Evolutionary conservation across 1,139 yeast genomes (phyloP).

Genomic region (Saccharomyces hybrid): DNA sequence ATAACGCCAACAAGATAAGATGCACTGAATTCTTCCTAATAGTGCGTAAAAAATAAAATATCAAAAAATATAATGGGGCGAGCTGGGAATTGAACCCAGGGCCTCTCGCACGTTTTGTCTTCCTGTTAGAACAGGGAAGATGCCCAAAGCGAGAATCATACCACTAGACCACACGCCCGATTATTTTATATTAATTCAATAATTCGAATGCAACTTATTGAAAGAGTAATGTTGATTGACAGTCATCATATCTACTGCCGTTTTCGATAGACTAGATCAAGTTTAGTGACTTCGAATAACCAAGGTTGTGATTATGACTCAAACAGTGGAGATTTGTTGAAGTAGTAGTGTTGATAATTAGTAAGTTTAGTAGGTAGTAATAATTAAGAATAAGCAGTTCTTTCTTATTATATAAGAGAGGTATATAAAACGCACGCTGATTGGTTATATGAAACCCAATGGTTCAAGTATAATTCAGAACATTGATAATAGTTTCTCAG

Average conservation of each 20-base stretch:
- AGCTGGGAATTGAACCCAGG: conserved; percentile 30
- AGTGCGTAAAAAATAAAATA: background rate
- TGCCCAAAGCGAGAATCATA: conserved; percentile 9
- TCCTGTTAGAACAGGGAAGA: background rate
- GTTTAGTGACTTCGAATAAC: background rate
- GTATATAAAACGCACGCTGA: too few species aligned
- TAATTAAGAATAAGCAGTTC: too few species aligned
- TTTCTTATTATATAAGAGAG: too few species aligned
- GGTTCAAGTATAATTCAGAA: too few species aligned
- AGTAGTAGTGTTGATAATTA: background rate
- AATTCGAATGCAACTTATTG: background rate
- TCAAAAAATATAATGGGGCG: conserved; percentile 19
- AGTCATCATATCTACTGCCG: background rate
- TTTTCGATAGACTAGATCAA: background rate
- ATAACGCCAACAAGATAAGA: background rate
- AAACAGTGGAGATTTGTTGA: background rate
- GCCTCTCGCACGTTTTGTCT: conserved; percentile 8
- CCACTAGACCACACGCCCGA: conserved; percentile 10
- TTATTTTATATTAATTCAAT: background rate
- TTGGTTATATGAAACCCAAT: too few species aligned
- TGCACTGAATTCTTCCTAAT: conserved; percentile 1
- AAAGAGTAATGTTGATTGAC: background rate
- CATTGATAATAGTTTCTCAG: too few species aligned
- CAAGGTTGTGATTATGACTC: background rate
- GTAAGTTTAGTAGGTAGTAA: too few species aligned